phyloP scores from a whole-genome alignment of 2,329 filamentous ascomycete genomes.

The Zalaria sp. region DNA sequence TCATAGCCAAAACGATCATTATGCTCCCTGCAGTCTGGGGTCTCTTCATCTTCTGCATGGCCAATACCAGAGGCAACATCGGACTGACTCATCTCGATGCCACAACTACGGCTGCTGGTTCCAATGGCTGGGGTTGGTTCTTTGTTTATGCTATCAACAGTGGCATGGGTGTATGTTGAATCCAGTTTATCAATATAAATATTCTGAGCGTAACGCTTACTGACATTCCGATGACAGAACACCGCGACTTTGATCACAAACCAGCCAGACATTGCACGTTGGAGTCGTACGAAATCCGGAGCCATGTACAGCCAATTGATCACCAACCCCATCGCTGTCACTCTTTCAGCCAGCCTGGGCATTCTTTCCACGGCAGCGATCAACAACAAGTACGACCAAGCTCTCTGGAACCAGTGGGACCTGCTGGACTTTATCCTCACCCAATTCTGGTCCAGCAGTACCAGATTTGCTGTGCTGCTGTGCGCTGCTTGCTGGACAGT shows the following conservation, averaged over 20 bases:
- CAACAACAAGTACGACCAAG: constrained; percentile 26
- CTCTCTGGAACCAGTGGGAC: constrained; percentile 20
- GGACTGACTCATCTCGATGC: constrained; percentile 9
- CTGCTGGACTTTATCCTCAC: constrained; percentile 20
- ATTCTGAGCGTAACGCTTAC: not conserved
- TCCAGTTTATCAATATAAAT: not conserved
- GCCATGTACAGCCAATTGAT: constrained; percentile 30
- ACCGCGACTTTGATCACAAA: too few relatives aligned
- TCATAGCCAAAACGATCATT: constrained; percentile 29
- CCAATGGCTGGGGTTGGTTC: constrained; percentile 16
- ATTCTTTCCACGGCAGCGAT: constrained; percentile 30
- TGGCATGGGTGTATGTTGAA: constrained; percentile 20
- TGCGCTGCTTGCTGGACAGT: constrained; percentile 22
- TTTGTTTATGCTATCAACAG: constrained; percentile 26
- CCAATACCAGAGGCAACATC: constrained; percentile 21
- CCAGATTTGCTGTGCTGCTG: constrained; percentile 26
- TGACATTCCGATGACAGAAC: not conserved
- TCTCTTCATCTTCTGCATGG: constrained; percentile 27
- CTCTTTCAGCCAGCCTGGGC: constrained; percentile 27
- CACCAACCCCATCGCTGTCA: constrained; percentile 26
- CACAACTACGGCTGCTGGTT: not conserved
- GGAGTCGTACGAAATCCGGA: constrained; percentile 21
- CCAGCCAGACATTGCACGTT: constrained; percentile 30
- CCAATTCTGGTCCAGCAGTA: constrained; percentile 16
- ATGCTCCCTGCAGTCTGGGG: constrained; percentile 37